Percentiles rank a stretch among this genome's conserved stretches.
Evolutionary conservation across 768 basidiomycete genomes (phyloP).

Genomic region (Boletus huronensis): DNA sequence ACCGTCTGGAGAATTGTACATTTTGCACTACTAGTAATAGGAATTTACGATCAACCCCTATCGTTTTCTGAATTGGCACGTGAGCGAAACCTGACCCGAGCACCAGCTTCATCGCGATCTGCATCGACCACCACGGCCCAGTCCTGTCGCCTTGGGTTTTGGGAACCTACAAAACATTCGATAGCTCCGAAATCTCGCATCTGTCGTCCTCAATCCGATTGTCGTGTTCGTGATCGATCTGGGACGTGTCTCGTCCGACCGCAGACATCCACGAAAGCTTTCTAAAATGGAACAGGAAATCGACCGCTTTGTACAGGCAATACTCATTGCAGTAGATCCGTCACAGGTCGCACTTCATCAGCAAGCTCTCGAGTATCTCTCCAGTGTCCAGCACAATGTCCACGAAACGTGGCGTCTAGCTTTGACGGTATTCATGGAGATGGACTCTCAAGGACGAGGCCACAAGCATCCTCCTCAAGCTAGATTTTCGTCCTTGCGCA

Average conservation of each 20-base stretch:
- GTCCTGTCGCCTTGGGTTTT: neutral
- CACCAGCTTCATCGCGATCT: neutral
- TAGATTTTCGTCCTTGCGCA: conserved; percentile 76
- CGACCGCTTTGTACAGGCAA: conserved; percentile 78
- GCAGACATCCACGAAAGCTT: conserved; percentile 10
- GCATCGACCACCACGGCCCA: neutral
- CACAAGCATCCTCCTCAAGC: conserved; percentile 69
- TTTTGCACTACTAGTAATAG: conserved; percentile 34
- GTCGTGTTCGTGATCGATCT: conserved; percentile 13
- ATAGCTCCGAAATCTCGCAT: neutral
- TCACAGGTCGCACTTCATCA: conserved; percentile 68
- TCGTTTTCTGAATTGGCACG: conserved; percentile 17
- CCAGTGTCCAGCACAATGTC: conserved; percentile 71
- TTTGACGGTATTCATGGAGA: conserved; percentile 67
- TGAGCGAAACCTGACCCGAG: conserved; percentile 21
- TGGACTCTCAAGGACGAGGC: conserved; percentile 48
- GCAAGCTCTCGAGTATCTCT: conserved; percentile 83
- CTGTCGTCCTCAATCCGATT: neutral
- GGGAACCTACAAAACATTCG: neutral
- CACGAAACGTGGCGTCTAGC: conserved; percentile 78
- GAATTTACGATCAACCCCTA: conserved; percentile 14
- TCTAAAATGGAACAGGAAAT: conserved; percentile 68
- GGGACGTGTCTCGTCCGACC: conserved; percentile 18
- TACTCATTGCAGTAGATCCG: conserved; percentile 83
- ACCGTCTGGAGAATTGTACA: conserved; percentile 51